Conservation (phyloP, 345 rosid genomes). For the Linum lewisii region DNA sequence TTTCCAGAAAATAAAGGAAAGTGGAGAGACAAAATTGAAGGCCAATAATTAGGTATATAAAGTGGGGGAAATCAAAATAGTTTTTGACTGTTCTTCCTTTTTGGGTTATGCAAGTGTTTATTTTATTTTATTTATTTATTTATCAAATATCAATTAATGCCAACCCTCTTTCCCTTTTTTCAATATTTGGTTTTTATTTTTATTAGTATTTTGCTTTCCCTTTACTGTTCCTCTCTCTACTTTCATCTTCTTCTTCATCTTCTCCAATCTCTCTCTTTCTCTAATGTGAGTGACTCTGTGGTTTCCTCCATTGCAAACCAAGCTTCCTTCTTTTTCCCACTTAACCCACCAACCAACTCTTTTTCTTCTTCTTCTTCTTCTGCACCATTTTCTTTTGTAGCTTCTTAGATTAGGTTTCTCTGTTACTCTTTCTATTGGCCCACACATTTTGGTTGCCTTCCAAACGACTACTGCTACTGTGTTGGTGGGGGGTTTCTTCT, state of each 20-base stretch:
- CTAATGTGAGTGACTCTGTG: slow-evolving; percentile 15
- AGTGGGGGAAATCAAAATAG: too few species aligned
- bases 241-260: not conserved
- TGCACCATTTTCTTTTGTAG: slow-evolving; percentile 15
- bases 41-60: too few species aligned
- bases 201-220: slow-evolving; percentile 28
- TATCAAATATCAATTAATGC: slow-evolving; percentile 30
- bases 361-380: slow-evolving; percentile 14
- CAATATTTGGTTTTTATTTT: too few species aligned
- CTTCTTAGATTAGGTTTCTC: slow-evolving; percentile 12
- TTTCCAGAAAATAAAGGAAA: too few species aligned
- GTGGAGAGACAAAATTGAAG: too few species aligned
- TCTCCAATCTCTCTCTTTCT: slow-evolving; percentile 13
- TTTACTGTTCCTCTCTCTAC: slow-evolving; percentile 31
- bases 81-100: not conserved
- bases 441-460: slow-evolving; percentile 26
- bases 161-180: slow-evolving; percentile 16
- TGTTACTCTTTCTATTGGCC: slow-evolving; percentile 18
- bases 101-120: slow-evolving; percentile 3
- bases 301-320: slow-evolving; percentile 89
- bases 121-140: not conserved
- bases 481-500: slow-evolving; percentile 11
- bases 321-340: slow-evolving; percentile 49
- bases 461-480: slow-evolving; percentile 23
- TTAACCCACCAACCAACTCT: slow-evolving; percentile 48